Evolutionary conservation across 1,284 basidiomycete species (phyloP).

Genomic region (Ceratobasidium sp.): DNA sequence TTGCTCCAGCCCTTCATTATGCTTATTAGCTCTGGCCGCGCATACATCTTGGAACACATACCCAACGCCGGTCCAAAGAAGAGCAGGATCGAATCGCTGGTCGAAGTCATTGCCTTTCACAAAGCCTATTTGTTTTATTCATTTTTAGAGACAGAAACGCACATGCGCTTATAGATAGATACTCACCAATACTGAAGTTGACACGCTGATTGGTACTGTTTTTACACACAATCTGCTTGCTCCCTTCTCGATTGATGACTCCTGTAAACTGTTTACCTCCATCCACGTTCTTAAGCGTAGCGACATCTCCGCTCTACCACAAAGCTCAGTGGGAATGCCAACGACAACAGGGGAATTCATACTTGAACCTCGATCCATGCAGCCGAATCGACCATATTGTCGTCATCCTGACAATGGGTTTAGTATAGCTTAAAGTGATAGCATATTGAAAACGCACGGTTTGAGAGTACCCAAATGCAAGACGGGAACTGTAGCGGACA

Average conservation of each 20-base stretch:
- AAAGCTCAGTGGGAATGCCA: background rate
- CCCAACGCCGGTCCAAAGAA: constrained; percentile 9
- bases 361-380: background rate
- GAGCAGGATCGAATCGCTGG: background rate
- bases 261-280: background rate
- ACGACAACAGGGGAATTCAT: background rate
- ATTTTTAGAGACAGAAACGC: background rate
- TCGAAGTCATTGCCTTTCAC: background rate
- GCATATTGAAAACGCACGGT: too few species aligned
- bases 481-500: background rate
- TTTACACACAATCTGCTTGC: background rate
- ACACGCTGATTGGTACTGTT: background rate
- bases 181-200: constrained; percentile 9
- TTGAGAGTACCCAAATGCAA: constrained; percentile 1
- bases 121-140: background rate
- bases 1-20: background rate
- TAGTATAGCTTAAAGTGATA: too few species aligned
- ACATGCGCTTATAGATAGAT: too few species aligned
- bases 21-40: background rate
- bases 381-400: constrained; percentile 1
- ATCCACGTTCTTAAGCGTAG: background rate
- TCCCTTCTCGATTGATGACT: background rate
- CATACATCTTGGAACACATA: background rate
- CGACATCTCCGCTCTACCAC: background rate
- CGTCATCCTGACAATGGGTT: background rate